Evolutionary conservation across 164 flowering plant species (phyloP), one percentile per base, ranked within the genome.

Genomic region (Warburgia ugandensis): DNA sequence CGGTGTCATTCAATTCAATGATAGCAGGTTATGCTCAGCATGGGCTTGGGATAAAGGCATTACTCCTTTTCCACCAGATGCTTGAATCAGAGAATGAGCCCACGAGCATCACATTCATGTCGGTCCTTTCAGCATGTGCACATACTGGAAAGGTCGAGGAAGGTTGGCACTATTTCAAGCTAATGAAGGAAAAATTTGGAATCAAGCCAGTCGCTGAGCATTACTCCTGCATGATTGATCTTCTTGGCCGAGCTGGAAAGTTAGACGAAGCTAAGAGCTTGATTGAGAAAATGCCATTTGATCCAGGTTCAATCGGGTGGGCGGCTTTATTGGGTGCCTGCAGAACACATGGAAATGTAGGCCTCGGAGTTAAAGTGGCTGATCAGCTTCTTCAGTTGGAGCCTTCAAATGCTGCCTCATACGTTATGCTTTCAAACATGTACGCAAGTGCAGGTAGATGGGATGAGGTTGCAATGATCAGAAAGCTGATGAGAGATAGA

Each of bases 11-110:
- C 19, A 86, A 83, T 64, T 73, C 96, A 1, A 71, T 91, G 66
- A 81, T 91, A 54, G 78, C 77, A 32, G 95, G 77, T 41, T 86
- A 84, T 73, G 95, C 95, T 14, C 95, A 82, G 36, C 95, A 90
- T 53, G 95, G 97, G 25, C 37, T 56, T 14, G 84, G 80, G 37
- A 48, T 23, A 4, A 77, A 80, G 38, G 74, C 91, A 7, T 46
- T 90, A 20, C 33, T 13, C 57, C 65, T 86, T 37, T 86, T 80
- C 52, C 62, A 76, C 7, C 29, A 36, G 29, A 84, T 90, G 97
- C 78, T 80, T 7, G 73, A 68, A 45, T 39, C 40, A 1, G 70
- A 57, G 36, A 40, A 64, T 42, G 20, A 29, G 3, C 95, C 97
- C 14, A 69, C 78, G 4, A 65, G 70, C 41, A 76, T 84, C 42